phyloP scores from a whole-genome alignment of 352 stramenopile genomes.

The Globisporangium okanoganense region DNA sequence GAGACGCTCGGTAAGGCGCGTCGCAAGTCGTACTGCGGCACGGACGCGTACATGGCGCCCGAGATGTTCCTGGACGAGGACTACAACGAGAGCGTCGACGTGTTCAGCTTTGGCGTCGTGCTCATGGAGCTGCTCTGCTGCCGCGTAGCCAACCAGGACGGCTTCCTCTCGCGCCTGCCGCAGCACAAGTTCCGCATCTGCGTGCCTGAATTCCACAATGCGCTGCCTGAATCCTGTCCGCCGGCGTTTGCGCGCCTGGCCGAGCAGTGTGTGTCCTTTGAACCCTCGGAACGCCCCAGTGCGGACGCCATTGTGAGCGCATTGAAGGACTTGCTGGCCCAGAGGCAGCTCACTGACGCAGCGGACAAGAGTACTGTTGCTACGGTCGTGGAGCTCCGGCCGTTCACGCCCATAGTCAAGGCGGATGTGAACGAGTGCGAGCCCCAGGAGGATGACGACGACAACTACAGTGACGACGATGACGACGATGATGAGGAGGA shows the following conservation, averaged over 20 bases:
- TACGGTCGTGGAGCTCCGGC: slow-evolving; percentile 41
- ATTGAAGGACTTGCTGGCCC: slow-evolving; percentile 41
- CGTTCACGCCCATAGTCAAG: slow-evolving; percentile 43
- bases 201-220: slow-evolving; percentile 58
- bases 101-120: slow-evolving; percentile 84
- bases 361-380: neutral
- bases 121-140: slow-evolving; percentile 88
- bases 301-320: slow-evolving; percentile 39
- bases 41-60: slow-evolving; percentile 81
- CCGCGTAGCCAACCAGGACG: slow-evolving; percentile 70
- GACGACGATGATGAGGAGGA: slow-evolving; percentile 38
- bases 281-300: slow-evolving; percentile 57
- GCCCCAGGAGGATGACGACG: slow-evolving; percentile 48
- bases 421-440: slow-evolving; percentile 36
- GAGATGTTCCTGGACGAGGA: slow-evolving; percentile 85
- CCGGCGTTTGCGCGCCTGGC: slow-evolving; percentile 50
- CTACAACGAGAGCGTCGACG: slow-evolving; percentile 82
- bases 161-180: slow-evolving; percentile 78
- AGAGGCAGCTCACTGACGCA: slow-evolving; percentile 17
- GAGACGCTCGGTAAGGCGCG: slow-evolving; percentile 30
- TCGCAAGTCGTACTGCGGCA: slow-evolving; percentile 85
- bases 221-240: slow-evolving; percentile 60
- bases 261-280: slow-evolving; percentile 74
- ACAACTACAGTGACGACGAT: slow-evolving; percentile 44
- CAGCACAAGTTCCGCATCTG: slow-evolving; percentile 77